Evolutionary conservation across 2,329 filamentous ascomycete species (phyloP).

Genomic region (Fusarium sambucinum): DNA sequence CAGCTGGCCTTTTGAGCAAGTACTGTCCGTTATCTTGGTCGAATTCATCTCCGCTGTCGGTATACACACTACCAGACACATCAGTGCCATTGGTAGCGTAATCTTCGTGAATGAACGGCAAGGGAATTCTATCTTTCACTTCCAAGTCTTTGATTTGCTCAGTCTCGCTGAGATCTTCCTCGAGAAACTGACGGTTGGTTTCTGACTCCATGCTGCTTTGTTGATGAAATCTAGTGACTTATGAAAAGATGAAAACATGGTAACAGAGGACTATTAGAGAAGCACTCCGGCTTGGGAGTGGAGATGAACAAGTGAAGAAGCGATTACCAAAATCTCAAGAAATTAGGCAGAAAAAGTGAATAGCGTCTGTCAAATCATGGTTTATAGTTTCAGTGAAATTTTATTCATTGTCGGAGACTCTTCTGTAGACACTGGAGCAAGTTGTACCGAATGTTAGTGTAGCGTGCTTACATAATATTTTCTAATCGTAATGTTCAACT

Average conservation of each 20-base stretch:
- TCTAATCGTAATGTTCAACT: background rate
- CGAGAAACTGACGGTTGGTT: conserved; percentile 34
- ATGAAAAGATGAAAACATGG: conserved; percentile 47
- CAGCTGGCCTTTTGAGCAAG: conserved; percentile 50
- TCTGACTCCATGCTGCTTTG: conserved; percentile 51
- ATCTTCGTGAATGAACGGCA: conserved; percentile 1
- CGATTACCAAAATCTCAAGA: background rate
- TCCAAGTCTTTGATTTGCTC: conserved; percentile 12
- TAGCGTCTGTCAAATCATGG: conserved; percentile 18
- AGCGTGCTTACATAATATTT: conserved; percentile 41
- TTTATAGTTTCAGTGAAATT: conserved; percentile 7
- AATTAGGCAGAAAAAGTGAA: background rate
- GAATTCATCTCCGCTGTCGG: conserved; percentile 25
- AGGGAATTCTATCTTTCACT: conserved; percentile 18
- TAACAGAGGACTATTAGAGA: conserved; percentile 31
- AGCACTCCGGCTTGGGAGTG: conserved; percentile 18
- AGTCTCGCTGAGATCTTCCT: conserved; percentile 28
- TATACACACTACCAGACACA: conserved; percentile 30
- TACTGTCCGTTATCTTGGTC: conserved; percentile 18
- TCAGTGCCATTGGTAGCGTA: conserved; percentile 21
- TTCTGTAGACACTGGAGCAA: background rate
- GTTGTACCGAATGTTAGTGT: conserved; percentile 9
- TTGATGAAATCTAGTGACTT: conserved; percentile 39
- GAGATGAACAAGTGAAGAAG: conserved; percentile 1
- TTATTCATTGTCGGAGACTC: background rate